phyloP scores from a whole-genome alignment of 1,284 basidiomycete genomes.

The Ustilago xerochloae region DNA sequence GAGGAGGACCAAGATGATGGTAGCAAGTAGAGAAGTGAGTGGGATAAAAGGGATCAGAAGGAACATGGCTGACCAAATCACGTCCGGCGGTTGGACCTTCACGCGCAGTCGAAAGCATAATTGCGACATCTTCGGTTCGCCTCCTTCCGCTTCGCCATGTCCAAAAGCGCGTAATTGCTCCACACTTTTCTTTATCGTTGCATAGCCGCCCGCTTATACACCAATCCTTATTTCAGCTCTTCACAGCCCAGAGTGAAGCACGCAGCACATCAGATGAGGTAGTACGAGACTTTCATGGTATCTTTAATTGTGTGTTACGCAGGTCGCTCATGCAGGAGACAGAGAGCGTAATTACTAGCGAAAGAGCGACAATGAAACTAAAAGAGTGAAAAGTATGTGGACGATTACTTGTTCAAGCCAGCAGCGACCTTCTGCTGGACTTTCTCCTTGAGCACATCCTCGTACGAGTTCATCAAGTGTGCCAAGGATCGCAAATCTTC shows the following conservation, averaged over 20 bases:
- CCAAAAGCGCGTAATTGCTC: neutral
- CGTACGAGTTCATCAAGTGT: constrained; percentile 87
- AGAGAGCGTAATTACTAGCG: too few relatives aligned
- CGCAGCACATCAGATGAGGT: neutral
- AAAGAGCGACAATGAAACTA: too few relatives aligned
- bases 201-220: neutral
- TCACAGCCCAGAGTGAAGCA: neutral
- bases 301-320: too few relatives aligned
- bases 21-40: neutral
- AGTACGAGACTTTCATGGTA: neutral
- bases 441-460: constrained; percentile 79
- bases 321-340: too few relatives aligned
- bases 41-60: neutral
- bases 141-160: neutral
- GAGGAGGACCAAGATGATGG: neutral
- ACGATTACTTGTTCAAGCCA: constrained; percentile 44
- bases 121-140: constrained; percentile 1
- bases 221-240: neutral
- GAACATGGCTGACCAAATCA: constrained; percentile 12
- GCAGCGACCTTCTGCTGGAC: constrained; percentile 42
- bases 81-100: neutral
- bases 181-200: neutral
- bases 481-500: constrained; percentile 84
- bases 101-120: neutral
- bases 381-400: too few relatives aligned